These are phyloP conservation scores for Scytalidium sp. DNA, from an alignment of 2,329 filamentous ascomycete genomes.

Conservation along the genomic window DNA sequence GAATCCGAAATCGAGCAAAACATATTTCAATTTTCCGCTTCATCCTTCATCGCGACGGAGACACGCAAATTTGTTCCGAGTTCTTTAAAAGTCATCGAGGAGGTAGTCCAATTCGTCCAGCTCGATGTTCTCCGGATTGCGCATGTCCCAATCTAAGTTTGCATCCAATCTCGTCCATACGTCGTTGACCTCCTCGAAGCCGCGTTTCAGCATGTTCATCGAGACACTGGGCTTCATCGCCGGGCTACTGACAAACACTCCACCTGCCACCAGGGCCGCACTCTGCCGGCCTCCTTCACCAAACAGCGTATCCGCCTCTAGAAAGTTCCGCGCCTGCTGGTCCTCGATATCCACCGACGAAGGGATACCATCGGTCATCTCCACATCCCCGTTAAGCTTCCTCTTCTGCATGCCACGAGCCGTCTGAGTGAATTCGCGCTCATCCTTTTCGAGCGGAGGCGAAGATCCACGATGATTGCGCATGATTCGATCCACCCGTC, in stretches of 20 bases:
- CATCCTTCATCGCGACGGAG: no score
- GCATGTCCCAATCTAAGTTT: conserved; percentile 57
- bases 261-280: conserved; percentile 10
- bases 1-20: background rate
- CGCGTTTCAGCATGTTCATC: conserved; percentile 43
- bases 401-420: conserved; percentile 72
- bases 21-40: background rate
- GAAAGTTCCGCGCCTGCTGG: conserved; percentile 17
- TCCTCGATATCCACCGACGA: conserved; percentile 23
- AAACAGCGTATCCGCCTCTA: conserved; percentile 26
- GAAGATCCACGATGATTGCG: conserved; percentile 73
- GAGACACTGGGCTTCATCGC: conserved; percentile 46
- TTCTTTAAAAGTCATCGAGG: conserved; percentile 58
- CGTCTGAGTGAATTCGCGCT: conserved; percentile 95
- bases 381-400: conserved; percentile 52
- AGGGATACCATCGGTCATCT: conserved; percentile 49
- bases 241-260: conserved; percentile 48
- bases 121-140: conserved; percentile 83
- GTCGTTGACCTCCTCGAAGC: conserved; percentile 31
- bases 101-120: conserved; percentile 90
- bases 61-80: no score
- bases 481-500: conserved; percentile 38
- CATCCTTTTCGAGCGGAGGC: conserved; percentile 87
- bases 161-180: conserved; percentile 29
- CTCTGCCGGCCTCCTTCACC: conserved; percentile 27